phyloP scores from a whole-genome alignment of 352 stramenopile species.

The Phytophthora cryptogea region DNA sequence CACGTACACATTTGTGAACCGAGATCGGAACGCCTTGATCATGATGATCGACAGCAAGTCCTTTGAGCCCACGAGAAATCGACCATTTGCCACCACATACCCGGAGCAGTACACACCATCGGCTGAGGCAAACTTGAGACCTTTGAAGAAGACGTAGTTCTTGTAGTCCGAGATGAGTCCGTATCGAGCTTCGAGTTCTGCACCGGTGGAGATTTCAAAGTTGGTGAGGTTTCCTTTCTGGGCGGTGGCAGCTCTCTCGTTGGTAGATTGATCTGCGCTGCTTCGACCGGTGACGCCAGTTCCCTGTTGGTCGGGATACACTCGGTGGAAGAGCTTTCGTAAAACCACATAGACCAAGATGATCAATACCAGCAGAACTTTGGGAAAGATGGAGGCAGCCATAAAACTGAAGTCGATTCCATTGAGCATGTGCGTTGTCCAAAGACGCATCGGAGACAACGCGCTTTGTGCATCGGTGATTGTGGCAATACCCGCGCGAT shows the following conservation, averaged over 20 bases:
- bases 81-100: conserved; percentile 43
- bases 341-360: conserved; percentile 20
- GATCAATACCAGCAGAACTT: conserved; percentile 18
- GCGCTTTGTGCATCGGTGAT: conserved; percentile 18
- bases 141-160: conserved; percentile 42
- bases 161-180: conserved; percentile 40
- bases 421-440: conserved; percentile 29
- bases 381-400: conserved; percentile 13
- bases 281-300: conserved; percentile 3
- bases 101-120: conserved; percentile 49
- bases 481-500: conserved; percentile 22
- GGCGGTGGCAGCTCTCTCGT: conserved; percentile 24
- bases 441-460: conserved; percentile 24
- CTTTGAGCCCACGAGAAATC: conserved; percentile 39
- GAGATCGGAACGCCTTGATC: conserved; percentile 40
- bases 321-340: conserved; percentile 26
- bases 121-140: conserved; percentile 41
- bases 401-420: conserved; percentile 29
- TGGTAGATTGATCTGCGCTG: conserved; percentile 13
- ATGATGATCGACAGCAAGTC: conserved; percentile 42
- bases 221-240: conserved; percentile 34
- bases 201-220: conserved; percentile 33
- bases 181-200: conserved; percentile 30
- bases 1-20: conserved; percentile 45
- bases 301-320: conserved; percentile 13